Percentiles rank a stretch among this genome's conserved stretches.
These are phyloP conservation scores for Coprinellus micaceus DNA, from an alignment of 768 basidiomycete species.

Conservation along the genomic window DNA sequence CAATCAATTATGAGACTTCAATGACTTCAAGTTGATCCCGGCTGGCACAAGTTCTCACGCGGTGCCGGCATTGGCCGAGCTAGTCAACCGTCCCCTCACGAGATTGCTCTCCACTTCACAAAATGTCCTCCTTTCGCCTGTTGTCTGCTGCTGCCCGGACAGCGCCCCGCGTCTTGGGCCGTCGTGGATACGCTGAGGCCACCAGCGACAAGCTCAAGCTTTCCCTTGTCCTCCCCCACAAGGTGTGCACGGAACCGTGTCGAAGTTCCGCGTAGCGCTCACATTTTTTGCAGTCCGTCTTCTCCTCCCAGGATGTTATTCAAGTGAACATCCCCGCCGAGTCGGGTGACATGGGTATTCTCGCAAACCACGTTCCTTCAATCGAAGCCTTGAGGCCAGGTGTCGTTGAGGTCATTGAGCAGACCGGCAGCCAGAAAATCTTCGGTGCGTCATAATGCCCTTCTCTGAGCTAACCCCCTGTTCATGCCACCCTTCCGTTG, in stretches of 20 bases:
- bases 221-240: slow-evolving; percentile 91
- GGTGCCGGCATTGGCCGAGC: slow-evolving; percentile 22
- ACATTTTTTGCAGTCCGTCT: slow-evolving; percentile 65
- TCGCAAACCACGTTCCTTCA: slow-evolving; percentile 98
- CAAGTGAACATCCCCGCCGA: slow-evolving; percentile 95
- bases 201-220: slow-evolving; percentile 87
- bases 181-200: slow-evolving; percentile 90
- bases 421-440: slow-evolving; percentile 85
- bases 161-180: slow-evolving; percentile 49
- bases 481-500: background rate
- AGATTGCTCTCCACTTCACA: slow-evolving; percentile 25
- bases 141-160: slow-evolving; percentile 59
- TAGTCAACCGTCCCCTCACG: slow-evolving; percentile 42
- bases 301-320: slow-evolving; percentile 84
- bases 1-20: background rate
- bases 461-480: background rate
- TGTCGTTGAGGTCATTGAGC: slow-evolving; percentile 90
- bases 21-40: background rate
- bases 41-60: slow-evolving; percentile 2
- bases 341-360: slow-evolving; percentile 98
- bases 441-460: slow-evolving; percentile 70
- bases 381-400: slow-evolving; percentile 94
- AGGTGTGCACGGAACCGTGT: slow-evolving; percentile 48
- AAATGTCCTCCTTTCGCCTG: slow-evolving; percentile 77
- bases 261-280: background rate